These are phyloP conservation scores for Quercus mongolica DNA, from an alignment of 306 rosid species.

Conservation along the genomic window DNA sequence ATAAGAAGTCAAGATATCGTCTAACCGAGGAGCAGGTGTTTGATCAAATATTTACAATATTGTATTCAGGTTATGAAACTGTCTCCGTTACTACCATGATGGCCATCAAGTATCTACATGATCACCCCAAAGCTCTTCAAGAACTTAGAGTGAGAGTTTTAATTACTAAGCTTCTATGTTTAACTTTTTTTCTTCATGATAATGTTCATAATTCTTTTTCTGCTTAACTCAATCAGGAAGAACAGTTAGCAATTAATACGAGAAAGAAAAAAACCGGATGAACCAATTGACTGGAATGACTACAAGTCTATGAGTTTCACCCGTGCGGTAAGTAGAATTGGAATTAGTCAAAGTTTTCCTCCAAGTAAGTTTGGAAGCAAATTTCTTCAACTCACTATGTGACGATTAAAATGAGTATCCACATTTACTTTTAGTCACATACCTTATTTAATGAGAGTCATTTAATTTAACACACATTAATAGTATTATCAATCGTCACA, in stretches of 20 bases:
- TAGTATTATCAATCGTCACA: too few species aligned
- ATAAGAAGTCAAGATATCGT: constrained; percentile 38
- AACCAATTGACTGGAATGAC: constrained; percentile 55
- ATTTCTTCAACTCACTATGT: too few species aligned
- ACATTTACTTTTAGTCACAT: too few species aligned
- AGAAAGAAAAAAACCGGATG: constrained; percentile 42
- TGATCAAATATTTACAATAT: constrained; percentile 59
- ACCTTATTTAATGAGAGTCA: too few species aligned
- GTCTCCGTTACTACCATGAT: constrained; percentile 88
- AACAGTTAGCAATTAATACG: constrained; percentile 64
- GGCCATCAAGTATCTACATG: constrained; percentile 66
- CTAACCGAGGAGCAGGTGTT: constrained; percentile 61
- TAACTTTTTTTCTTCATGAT: background rate
- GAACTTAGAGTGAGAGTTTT: constrained; percentile 51
- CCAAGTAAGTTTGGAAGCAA: too few species aligned
- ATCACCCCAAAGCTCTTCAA: constrained; percentile 63
- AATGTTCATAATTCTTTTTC: background rate
- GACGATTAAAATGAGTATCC: too few species aligned
- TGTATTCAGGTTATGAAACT: constrained; percentile 86
- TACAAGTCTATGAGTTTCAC: constrained; percentile 55
- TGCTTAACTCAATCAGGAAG: constrained; percentile 38
- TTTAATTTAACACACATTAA: too few species aligned
- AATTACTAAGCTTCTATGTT: background rate
- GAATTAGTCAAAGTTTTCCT: background rate
- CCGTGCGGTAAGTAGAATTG: constrained; percentile 43